These are phyloP conservation scores for Sisymbrium irio DNA, from an alignment of 345 rosid genomes.

Conservation along the genomic window DNA sequence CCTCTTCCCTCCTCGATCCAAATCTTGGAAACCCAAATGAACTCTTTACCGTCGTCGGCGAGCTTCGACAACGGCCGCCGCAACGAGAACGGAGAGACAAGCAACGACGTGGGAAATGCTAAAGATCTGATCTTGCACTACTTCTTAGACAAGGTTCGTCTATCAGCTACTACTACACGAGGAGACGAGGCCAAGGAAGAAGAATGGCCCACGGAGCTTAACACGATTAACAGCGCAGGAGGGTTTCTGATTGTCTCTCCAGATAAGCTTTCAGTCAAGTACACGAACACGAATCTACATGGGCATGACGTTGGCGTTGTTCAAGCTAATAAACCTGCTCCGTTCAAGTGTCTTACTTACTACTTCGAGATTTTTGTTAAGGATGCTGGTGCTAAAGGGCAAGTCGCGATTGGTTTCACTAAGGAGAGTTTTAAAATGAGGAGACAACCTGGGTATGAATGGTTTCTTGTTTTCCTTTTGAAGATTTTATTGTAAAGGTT, in stretches of 20 bases:
- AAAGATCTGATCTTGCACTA: conserved; percentile 56
- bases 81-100: conserved; percentile 19
- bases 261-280: conserved; percentile 79
- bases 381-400: conserved; percentile 73
- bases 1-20: not conserved
- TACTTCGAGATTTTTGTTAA: conserved; percentile 90
- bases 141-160: conserved; percentile 50
- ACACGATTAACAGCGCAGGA: conserved; percentile 81
- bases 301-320: conserved; percentile 88
- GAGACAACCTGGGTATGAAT: conserved; percentile 86
- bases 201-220: conserved; percentile 78
- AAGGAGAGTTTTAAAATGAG: conserved; percentile 75
- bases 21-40: conserved; percentile 16
- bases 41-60: conserved; percentile 17
- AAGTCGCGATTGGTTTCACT: conserved; percentile 86
- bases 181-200: conserved; percentile 49
- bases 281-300: conserved; percentile 56
- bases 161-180: conserved; percentile 27
- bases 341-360: conserved; percentile 65
- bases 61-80: conserved; percentile 27
- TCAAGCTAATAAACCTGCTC: conserved; percentile 83
- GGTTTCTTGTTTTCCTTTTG: not conserved
- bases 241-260: conserved; percentile 77
- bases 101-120: not conserved
- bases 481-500: too few species aligned